These are phyloP conservation scores for Corymbia calophylla DNA, from an alignment of 441 rosid genomes.

Conservation along the genomic window DNA sequence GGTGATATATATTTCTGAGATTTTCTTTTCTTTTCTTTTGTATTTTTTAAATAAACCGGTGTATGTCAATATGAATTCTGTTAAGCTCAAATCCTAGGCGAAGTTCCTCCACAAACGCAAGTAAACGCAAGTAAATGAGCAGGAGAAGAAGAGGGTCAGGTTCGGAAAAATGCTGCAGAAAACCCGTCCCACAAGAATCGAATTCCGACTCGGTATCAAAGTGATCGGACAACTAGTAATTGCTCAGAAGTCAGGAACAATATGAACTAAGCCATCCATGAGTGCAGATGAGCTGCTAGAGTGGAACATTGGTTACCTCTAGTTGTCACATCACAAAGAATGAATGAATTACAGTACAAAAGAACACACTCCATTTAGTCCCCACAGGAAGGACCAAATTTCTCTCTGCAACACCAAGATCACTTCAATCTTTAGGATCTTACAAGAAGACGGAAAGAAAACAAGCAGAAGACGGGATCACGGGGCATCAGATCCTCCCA, in stretches of 20 bases:
- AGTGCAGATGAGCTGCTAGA: neutral
- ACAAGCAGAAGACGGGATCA: conserved; percentile 8
- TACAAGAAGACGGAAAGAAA: neutral
- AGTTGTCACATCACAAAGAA: neutral
- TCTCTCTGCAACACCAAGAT: neutral
- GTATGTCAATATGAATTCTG: neutral
- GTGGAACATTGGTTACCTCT: neutral
- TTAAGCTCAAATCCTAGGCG: neutral
- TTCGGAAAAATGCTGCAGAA: neutral
- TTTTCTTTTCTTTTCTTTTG: too few species aligned
- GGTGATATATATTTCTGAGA: too few species aligned
- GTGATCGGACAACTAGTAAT: neutral
- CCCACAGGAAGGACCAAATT: neutral
- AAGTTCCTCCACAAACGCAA: too few species aligned
- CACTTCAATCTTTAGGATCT: neutral
- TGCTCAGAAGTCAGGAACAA: neutral
- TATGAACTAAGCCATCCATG: neutral
- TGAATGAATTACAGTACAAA: neutral
- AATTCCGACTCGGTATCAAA: neutral
- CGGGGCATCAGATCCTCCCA: conserved; percentile 34
- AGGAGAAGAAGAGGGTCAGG: neutral
- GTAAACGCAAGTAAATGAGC: too few species aligned
- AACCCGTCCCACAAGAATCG: neutral
- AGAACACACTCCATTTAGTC: neutral
- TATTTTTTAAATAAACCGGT: too few species aligned